Evolutionary conservation across 1,284 basidiomycete genomes (phyloP).

Genomic region (Anthracocystis setariae): DNA sequence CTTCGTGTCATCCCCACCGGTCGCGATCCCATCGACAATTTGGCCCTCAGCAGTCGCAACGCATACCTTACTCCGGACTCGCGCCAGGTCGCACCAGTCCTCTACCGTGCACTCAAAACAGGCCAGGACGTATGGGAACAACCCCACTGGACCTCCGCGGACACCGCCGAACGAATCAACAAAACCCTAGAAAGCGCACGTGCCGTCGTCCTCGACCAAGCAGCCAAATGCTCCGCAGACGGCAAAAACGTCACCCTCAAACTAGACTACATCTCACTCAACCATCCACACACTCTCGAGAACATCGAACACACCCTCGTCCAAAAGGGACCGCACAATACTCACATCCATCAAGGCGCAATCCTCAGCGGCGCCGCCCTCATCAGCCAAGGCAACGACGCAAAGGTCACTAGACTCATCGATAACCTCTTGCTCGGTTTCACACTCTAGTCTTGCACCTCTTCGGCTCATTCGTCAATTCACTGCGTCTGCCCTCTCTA

Average conservation of each 20-base stretch:
- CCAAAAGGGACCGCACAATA: constrained; percentile 53
- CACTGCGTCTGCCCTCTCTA: too few species aligned
- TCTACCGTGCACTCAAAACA: constrained; percentile 76
- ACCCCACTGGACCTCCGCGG: constrained; percentile 12
- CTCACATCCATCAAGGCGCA: constrained; percentile 70
- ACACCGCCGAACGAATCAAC: constrained; percentile 35
- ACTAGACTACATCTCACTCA: constrained; percentile 89
- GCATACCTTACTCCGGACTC: constrained; percentile 80
- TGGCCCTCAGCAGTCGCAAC: constrained; percentile 92
- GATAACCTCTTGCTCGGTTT: constrained; percentile 87
- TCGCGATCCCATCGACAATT: constrained; percentile 73
- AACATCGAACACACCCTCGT: constrained; percentile 69
- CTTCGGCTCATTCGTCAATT: too few species aligned
- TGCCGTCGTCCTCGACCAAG: constrained; percentile 25
- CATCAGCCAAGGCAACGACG: constrained; percentile 70
- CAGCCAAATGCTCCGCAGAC: constrained; percentile 7
- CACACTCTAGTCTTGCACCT: constrained; percentile 23
- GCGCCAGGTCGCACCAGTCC: constrained; percentile 76
- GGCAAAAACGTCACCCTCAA: constrained; percentile 70
- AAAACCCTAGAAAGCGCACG: constrained; percentile 48
- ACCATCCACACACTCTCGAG: constrained; percentile 78
- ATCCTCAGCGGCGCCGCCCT: constrained; percentile 89
- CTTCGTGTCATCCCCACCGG: constrained; percentile 79
- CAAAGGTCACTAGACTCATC: constrained; percentile 85
- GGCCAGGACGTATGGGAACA: constrained; percentile 69